Evolutionary conservation across 1,284 basidiomycete species (phyloP), one percentile per base, ranked within the genome.

Genomic region (Ganoderma sp.): DNA sequence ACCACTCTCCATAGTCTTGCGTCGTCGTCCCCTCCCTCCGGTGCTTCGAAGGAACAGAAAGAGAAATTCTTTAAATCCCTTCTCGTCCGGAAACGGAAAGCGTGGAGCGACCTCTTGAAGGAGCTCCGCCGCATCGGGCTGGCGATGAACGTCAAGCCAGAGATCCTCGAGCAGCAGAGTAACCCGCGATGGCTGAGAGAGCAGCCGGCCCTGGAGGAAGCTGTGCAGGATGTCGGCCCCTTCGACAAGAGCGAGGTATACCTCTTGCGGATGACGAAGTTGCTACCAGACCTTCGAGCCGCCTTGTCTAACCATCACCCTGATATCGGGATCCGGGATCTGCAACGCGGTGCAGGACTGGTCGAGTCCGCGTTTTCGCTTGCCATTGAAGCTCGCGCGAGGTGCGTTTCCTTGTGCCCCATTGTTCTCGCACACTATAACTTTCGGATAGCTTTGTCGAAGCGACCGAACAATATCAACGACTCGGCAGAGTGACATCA

Each of bases 101-200:
- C 96, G 0, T 97, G 92, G 88, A 90, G 92, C 37, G 96, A 99
- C 77, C 83, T 99, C 25, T 84, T 98, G 71, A 97, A 96, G 80
- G 94, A 97, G 76, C 84, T 99, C 48, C 94, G 94, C 75, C 87
- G 88, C 1, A 83, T 90, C 39, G 98, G 98, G 6, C 85, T 99
- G 67, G 85, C 94, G 0, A 80, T 84, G 32, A 91, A 88, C 67
- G 82, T 95, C 34, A 91, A 90, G 73, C 87, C 94, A 1, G 92
- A 95, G 50, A 78, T 92, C 59, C 83, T 95, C 7, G 81, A 82
- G 12, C 85, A 82, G 61, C 91, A 96, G 73, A 81, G 84, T 59
- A 89, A 90, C 69, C 78, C 82, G n/a, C 81, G 84, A 57, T 90
- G 91, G 89, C 81, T 95, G 52, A 81, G 90, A 75, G 86, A 91